These are phyloP conservation scores for Diaporthe caulivora DNA, from an alignment of 2,329 filamentous ascomycete species.

Conservation along the genomic window DNA sequence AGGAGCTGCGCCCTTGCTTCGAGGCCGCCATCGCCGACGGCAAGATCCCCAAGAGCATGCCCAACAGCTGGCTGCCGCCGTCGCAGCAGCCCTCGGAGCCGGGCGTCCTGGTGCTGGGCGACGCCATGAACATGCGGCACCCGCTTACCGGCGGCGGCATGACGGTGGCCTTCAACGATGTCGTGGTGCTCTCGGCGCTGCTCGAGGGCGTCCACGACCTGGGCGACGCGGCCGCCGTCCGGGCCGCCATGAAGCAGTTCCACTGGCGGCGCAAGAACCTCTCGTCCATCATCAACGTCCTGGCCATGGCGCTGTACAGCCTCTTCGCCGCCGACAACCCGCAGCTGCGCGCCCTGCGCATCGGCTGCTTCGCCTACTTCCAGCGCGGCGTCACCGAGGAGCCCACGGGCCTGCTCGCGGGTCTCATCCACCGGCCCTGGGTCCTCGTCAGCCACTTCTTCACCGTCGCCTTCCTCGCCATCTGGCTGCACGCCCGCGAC, in stretches of 20 bases:
- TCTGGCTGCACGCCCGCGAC: conserved; percentile 71
- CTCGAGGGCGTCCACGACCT: conserved; percentile 78
- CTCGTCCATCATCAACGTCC: conserved; percentile 93
- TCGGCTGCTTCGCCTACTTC: conserved; percentile 95
- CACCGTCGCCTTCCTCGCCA: conserved; percentile 87
- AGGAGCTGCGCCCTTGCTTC: conserved; percentile 79
- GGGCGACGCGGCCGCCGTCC: conserved; percentile 74
- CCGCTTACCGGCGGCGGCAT: conserved; percentile 97
- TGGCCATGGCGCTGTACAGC: conserved; percentile 93
- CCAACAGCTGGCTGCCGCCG: conserved; percentile 92
- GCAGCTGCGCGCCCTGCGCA: conserved; percentile 83
- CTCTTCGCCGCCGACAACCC: conserved; percentile 89
- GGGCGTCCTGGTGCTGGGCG: conserved; percentile 86
- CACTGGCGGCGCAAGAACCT: conserved; percentile 89
- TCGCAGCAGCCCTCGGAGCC: conserved; percentile 69
- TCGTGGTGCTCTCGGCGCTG: conserved; percentile 79
- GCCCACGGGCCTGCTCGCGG: conserved; percentile 84
- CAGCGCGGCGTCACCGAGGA: conserved; percentile 80
- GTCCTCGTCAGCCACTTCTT: conserved; percentile 95
- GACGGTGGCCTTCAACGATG: conserved; percentile 97
- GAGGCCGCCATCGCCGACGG: conserved; percentile 81
- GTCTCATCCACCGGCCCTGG: conserved; percentile 81
- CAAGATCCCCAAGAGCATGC: conserved; percentile 86
- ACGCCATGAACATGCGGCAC: conserved; percentile 99
- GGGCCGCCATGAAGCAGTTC: conserved; percentile 78